Conservation (phyloP, 306 rosid species). For the Quercus berberidifolia region DNA sequence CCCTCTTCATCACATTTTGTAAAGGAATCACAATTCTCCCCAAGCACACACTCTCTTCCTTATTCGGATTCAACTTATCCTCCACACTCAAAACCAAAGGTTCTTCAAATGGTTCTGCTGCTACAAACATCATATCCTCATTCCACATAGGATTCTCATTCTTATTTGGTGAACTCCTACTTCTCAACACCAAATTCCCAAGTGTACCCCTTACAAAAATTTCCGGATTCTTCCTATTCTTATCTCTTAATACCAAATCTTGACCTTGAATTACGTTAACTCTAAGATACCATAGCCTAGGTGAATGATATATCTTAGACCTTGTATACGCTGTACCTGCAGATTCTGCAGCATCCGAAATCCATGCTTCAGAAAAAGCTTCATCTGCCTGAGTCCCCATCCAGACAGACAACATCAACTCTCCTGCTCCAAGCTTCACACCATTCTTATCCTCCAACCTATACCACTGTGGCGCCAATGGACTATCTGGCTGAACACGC, state of each 20-base stretch:
- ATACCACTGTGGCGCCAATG: slow-evolving; percentile 7
- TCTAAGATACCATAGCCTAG: slow-evolving; percentile 49
- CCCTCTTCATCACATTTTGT: slow-evolving; percentile 23
- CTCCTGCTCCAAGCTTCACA: slow-evolving; percentile 19
- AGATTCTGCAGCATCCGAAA: not conserved
- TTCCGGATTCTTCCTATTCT: slow-evolving; percentile 10
- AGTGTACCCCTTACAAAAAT: slow-evolving; percentile 36
- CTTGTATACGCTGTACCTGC: too few relatives aligned
- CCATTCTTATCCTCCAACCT: slow-evolving; percentile 26
- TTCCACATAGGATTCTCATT: slow-evolving; percentile 39
- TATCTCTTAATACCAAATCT: slow-evolving; percentile 21
- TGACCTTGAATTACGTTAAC: slow-evolving; percentile 44
- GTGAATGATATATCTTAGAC: slow-evolving; percentile 23
- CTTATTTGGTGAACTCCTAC: slow-evolving; percentile 19
- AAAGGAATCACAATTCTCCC: slow-evolving; percentile 34
- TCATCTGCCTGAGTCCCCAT: slow-evolving; percentile 52
- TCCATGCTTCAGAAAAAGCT: slow-evolving; percentile 15
- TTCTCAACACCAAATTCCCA: slow-evolving; percentile 35
- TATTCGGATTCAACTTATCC: slow-evolving; percentile 19
- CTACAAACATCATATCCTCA: slow-evolving; percentile 49
- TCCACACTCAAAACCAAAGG: slow-evolving; percentile 28
- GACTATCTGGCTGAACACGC: slow-evolving; percentile 43
- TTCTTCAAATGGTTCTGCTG: slow-evolving; percentile 46
- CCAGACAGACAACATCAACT: slow-evolving; percentile 49
- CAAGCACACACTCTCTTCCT: slow-evolving; percentile 9